Base-by-base conservation (phyloP, 345 rosid genomes). In the Hibiscus mutabilis region DNA sequence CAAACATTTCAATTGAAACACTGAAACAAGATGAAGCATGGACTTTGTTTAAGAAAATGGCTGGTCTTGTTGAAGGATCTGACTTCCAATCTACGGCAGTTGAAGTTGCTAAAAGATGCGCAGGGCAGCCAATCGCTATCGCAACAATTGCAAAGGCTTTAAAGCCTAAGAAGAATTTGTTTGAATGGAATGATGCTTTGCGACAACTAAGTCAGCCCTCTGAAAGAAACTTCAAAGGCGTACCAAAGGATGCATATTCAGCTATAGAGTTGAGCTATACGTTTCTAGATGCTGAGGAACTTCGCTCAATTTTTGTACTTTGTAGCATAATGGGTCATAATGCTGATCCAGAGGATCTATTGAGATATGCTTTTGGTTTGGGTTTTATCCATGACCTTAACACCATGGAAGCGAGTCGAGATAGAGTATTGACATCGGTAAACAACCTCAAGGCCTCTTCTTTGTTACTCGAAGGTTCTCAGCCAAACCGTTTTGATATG, bases 51-150 rank as follows among this genome's bases (percentile, higher is more conserved):
- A 3, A 56, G 42, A 72, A 7, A 35, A 49, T 5, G 2, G 81
- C 56, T 3, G 79, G 74, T 6, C 58, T 0, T 24, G 22, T n/a
- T 37, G 18, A 70, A 24, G 31, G 19, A 10, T 42, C 31, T 4
- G 33, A 47, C 5, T 19, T 82, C 24, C 66, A 1, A 0, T 0
- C 71, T 40, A 3, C 53, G 0, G 86, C 76, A 25, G 14, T 0
- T 35, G 51, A 78, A 13, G 33, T 80, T 0, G 74, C 68, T 2
- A 25, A 12, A 64, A 9, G 2, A 15, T 82, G 83, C 57, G 79
- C 16, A 12, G 80, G 82, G 1, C 24, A 79, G 62, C 86, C 86
- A 0, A 0, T 80, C 3, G 19, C 71, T 1, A 44, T 82, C 19
- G 68, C 51, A 2, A 57, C 72, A 0, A 16, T 75, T 16, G 84